Evolutionary conservation across 495 filamentous ascomycete genomes (phyloP), one percentile per base, ranked within the genome.

Genomic region (Aspergillus steynii): DNA sequence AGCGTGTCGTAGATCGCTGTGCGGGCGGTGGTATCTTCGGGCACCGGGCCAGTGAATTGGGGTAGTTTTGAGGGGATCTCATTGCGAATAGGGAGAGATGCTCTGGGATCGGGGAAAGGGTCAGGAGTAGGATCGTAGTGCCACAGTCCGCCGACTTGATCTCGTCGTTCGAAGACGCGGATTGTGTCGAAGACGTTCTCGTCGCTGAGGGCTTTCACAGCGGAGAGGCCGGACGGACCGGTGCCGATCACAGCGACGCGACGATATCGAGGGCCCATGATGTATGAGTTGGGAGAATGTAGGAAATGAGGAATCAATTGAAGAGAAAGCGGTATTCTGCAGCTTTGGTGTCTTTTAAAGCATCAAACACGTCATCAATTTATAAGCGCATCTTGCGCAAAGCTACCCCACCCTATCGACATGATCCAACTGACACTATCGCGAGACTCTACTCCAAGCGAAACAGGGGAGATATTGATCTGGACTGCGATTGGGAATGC

Each of bases 121-220:
- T 42, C 37, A 42, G 37, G 37, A 10, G 12, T 60, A 0, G 61
- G 55, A 51, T 72, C 70, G 31, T 67, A 67, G 46, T 67, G 62
- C 83, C 82, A 84, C 53, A 77, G 78, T 49, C 83, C 83, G 29
- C 83, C 82, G 15, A 76, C 65, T 2, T 69, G 69, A 55, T 82
- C 77, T 12, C 80, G 72, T 56, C 83, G 67, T 67, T 85, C 83
- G 65, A 84, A 85, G 2, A 83, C 76, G 34, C 82, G 77, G 50
- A 84, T 81, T 3, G 66, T 64, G 56, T 80, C 71, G 65, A 85
- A 85, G 0, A 66, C 64, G 42, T 80, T 71, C 58, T 85, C 83
- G 55, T 80, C 74, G 9, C 72, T 74, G 9, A 85, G 67, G 4
- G 82, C 81, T 68, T 83, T 80, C n/a, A 82, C 65, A 2, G 82